Base-by-base conservation (phyloP, 768 basidiomycete genomes). In the Leccinellum albellum region DNA sequence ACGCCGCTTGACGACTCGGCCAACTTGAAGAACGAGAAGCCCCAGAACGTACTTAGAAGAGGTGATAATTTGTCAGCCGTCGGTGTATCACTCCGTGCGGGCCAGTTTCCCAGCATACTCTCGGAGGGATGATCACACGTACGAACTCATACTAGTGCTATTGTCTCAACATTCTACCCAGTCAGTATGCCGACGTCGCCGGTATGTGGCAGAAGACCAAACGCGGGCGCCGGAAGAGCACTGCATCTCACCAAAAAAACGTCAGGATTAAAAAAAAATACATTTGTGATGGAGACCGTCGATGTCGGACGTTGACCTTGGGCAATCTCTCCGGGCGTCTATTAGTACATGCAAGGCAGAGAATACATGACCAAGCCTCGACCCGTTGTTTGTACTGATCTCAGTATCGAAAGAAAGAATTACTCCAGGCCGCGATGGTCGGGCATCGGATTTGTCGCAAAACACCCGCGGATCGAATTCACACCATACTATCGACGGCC, bases 401-500 rank as follows among this genome's bases (percentile, higher is more conserved):
- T 13, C 14, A 42, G 40, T 42, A 13, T 42, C 20, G 40, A 42
- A 42, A 42, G 32, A 15, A n/a, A 50, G 49, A 49, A 49, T 29
- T 20, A 12, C 20, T 49, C n/a, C 13, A 15, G 13, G 29, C 58
- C 58, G 58, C 46, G 51, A 44, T 59, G 46, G 50, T 49, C 58
- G 58, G 58, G 45, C n/a, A 17, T 44, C 42, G 29, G 47, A 35
- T 29, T 44, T n/a, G 44, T 40, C 32, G 45, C 46, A 32, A 49
- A 45, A 20, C 33, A 6, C 50, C 58, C 58, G 58, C 58, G 58
- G 58, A 59, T 59, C 58, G 58, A 20, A 24, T 48, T 45, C 6
- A 50, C 29, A 40, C 26, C 7, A n/a, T 21, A 32, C n/a, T 58
- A 57, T 33, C 3, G 45, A 46, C 23, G 12, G 7, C 50, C 23